A percentile compares a stretch with the other conserved stretches of the same genome.
These are phyloP conservation scores for Trichoderma sp. DNA, from an alignment of 2,329 filamentous ascomycete species.

Conservation along the genomic window DNA sequence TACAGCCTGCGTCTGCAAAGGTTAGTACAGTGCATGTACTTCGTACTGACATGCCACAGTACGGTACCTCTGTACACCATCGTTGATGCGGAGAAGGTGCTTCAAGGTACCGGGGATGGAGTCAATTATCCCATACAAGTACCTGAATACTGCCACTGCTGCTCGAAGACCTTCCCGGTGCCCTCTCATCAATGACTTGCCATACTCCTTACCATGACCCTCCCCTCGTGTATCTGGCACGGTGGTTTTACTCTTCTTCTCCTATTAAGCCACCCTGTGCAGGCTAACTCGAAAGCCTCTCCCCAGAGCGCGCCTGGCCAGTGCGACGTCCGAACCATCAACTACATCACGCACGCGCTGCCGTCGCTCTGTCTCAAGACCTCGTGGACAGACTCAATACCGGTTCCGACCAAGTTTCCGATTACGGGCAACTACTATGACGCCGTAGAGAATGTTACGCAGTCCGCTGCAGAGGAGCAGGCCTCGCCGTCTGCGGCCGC, in stretches of 20 bases:
- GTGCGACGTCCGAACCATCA: conserved; percentile 64
- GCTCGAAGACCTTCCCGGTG: neutral
- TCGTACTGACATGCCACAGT: no score
- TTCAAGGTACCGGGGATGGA: neutral
- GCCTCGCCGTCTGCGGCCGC: neutral
- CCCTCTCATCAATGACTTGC: conserved; percentile 6
- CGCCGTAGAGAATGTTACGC: neutral
- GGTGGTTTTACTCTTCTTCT: neutral
- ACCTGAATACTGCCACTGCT: neutral
- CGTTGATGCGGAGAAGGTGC: neutral
- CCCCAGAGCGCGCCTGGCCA: neutral
- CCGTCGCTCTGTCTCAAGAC: conserved; percentile 72
- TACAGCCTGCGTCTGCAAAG: neutral
- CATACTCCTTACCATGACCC: conserved; percentile 1
- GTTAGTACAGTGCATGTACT: neutral
- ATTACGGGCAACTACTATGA: neutral
- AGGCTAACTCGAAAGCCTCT: neutral
- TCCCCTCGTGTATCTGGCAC: conserved; percentile 12
- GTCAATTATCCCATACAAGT: neutral
- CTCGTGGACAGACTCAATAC: conserved; percentile 46
- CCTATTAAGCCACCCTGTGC: neutral
- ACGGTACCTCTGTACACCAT: no score
- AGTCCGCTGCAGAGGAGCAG: neutral
- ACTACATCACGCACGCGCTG: conserved; percentile 76
- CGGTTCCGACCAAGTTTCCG: conserved; percentile 16